These are phyloP conservation scores for Castanospermum australe DNA, from an alignment of 306 rosid genomes.

Conservation along the genomic window DNA sequence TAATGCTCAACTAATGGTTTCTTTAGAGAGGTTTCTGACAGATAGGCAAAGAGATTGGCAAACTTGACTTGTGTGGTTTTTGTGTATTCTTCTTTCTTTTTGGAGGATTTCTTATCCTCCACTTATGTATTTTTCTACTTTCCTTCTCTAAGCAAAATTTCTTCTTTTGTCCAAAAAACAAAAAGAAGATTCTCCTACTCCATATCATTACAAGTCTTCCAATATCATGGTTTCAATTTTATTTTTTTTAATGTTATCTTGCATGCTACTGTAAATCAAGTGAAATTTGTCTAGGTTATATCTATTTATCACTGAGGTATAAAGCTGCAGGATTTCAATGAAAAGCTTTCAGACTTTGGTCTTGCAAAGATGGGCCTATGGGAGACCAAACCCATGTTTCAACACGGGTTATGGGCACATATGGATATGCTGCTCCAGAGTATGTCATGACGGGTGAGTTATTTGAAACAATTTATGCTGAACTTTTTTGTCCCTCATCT, in stretches of 20 bases:
- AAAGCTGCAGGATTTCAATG: constrained; percentile 74
- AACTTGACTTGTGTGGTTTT: background rate
- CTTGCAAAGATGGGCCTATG: constrained; percentile 98
- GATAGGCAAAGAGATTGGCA: background rate
- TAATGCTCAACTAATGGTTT: constrained; percentile 15
- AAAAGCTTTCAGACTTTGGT: constrained; percentile 92
- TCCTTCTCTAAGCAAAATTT: background rate
- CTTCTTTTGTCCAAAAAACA: background rate
- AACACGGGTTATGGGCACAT: constrained; percentile 94
- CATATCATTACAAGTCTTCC: background rate
- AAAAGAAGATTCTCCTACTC: background rate
- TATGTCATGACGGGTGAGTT: constrained; percentile 95
- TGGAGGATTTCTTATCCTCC: background rate
- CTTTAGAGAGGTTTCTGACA: background rate
- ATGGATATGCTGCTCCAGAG: constrained; percentile 96
- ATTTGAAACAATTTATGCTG: background rate
- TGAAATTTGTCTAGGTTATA: constrained; percentile 22
- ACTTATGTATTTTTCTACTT: background rate
- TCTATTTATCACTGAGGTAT: constrained; percentile 34
- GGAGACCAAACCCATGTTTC: constrained; percentile 98
- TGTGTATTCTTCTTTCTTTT: background rate
- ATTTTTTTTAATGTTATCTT: background rate
- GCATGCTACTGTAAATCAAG: constrained; percentile 8
- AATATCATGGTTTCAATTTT: background rate
- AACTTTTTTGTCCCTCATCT: background rate